Evolutionary conservation across 352 stramenopile species (phyloP), one percentile per base, ranked within the genome.

Genomic region (Phytophthora hybrid): DNA sequence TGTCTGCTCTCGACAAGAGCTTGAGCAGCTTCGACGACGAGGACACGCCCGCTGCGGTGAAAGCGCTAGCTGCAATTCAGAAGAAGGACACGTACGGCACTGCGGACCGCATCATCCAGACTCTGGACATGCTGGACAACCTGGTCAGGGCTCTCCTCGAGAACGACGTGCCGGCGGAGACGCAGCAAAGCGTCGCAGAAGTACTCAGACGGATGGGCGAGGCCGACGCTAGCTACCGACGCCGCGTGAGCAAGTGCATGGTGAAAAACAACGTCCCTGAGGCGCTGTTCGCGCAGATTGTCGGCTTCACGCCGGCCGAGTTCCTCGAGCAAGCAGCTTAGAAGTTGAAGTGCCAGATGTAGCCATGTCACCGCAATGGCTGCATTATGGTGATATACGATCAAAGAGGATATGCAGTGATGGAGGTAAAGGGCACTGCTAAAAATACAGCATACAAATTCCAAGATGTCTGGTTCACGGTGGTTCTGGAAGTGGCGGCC

Each of bases 121-220:
- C 79, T 5, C 66, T 93, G n/a, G 73, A 77, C 10, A 75, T 92
- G 71, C 57, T 91, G 11, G 65, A 88, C 34, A 74, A 77, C n/a
- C 71, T 93, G 10, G 49, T 81, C 9, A 70, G 74, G 13, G 70
- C 85, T 13, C 62, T 85, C 16, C 8, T 31, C 11, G 74, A 83
- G 51, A 37, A 55, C 13, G 55, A 72, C 19, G 61, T 75, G 4
- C 70, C 72, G 13, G 39, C 49, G 4, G 73, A 78, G 56, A 53
- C 78, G 16, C 71, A 80, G 26, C 47, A 80, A 14, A 54, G 29
- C 5, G 58, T 70, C 4, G 54, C 77, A 0, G 63, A 74, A 1
- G 70, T 85, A 11, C 63, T 91, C 19, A 26, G 51, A 4, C 46
- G 61, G 4, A 73, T 79, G 67, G 34, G 51, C 37, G 41, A 72